Conservation (phyloP, 1,284 basidiomycete genomes). For the Cutaneotrichosporon spelunceum region DNA sequence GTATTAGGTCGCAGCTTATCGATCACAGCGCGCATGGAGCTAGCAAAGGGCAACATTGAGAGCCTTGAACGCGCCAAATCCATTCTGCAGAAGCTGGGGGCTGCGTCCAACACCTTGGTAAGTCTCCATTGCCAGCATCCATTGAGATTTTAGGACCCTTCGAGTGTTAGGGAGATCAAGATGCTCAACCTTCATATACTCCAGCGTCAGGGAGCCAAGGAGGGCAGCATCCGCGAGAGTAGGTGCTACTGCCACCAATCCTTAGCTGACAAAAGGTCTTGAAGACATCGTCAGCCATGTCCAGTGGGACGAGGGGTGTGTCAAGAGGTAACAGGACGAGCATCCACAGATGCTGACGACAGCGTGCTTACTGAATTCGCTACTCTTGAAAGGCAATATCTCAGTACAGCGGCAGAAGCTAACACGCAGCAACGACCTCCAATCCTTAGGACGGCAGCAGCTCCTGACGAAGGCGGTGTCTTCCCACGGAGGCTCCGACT, state of each 20-base stretch:
- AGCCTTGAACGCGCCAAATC: neutral
- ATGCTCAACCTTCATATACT: slow-evolving; percentile 13
- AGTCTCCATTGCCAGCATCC: neutral
- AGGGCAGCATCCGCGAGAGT: slow-evolving; percentile 4
- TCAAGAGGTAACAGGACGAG: slow-evolving; percentile 7
- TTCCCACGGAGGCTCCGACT: neutral
- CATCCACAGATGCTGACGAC: neutral
- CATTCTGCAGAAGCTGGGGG: neutral
- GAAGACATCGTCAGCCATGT: neutral
- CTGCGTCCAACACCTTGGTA: slow-evolving; percentile 9
- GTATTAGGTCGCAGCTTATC: neutral
- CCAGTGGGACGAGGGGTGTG: slow-evolving; percentile 5
- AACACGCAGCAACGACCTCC: slow-evolving; percentile 14
- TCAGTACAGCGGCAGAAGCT: neutral
- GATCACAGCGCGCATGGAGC: slow-evolving; percentile 11
- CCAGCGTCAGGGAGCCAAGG: slow-evolving; percentile 9
- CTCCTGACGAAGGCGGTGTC: slow-evolving; percentile 2
- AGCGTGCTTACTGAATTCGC: slow-evolving; percentile 15
- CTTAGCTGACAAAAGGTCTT: neutral
- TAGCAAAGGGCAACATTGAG: neutral
- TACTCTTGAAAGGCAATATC: neutral
- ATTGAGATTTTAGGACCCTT: slow-evolving; percentile 10
- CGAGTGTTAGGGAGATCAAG: slow-evolving; percentile 13
- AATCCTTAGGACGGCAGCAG: slow-evolving; percentile 2
- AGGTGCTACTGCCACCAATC: neutral